Percentiles rank a stretch among this genome's conserved stretches.
Conservation (phyloP, 441 rosid species). For the Mallotus repandus region DNA sequence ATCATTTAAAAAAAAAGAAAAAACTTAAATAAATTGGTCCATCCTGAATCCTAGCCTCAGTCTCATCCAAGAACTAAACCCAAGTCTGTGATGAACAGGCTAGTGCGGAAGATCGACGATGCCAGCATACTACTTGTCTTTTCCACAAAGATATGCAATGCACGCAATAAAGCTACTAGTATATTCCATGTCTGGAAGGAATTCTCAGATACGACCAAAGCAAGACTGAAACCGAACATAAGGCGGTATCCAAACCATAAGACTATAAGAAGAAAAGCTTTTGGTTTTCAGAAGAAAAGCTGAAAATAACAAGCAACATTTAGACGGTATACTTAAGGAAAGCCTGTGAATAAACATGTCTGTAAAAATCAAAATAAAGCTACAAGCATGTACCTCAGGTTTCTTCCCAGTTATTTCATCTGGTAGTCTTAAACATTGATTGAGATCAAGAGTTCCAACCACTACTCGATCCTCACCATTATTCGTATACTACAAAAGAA, state of each 20-base stretch:
- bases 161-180: neutral
- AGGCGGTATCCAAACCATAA: neutral
- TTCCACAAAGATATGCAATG: neutral
- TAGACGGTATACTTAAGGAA: neutral
- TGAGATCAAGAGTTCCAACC: slow-evolving; percentile 86
- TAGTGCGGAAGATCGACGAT: neutral
- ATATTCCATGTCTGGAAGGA: neutral
- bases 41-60: neutral
- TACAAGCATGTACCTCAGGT: slow-evolving; percentile 56
- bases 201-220: neutral
- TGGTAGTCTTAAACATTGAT: slow-evolving; percentile 75
- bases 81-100: neutral
- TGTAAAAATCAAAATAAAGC: no score
- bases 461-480: slow-evolving; percentile 77
- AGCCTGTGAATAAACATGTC: neutral
- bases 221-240: neutral
- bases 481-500: slow-evolving; percentile 48
- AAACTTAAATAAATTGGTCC: neutral
- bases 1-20: neutral
- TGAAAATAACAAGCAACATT: neutral
- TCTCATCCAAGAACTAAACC: neutral
- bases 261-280: neutral
- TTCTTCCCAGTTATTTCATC: slow-evolving; percentile 81
- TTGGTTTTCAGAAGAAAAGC: neutral
- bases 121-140: neutral